Evolutionary conservation across 1,139 yeast species (phyloP), one percentile per base, ranked within the genome.

Genomic region (Pneumocystis murina): DNA sequence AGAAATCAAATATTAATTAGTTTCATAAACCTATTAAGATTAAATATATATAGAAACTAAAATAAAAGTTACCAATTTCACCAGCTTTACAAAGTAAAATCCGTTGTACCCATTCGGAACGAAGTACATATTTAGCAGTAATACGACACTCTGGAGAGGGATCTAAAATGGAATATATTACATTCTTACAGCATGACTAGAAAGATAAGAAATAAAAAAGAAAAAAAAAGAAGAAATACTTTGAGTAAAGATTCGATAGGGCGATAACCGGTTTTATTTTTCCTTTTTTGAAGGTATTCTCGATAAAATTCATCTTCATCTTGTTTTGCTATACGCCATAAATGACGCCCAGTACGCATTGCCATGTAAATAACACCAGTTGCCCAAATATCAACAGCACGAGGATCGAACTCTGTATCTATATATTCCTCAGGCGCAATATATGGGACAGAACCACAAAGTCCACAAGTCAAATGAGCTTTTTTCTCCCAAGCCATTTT

Each of bases 301-400:
- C 79, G 76, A 73, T 84, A 91, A 72, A 87, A 88, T 69, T 85
- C 94, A 73, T 92, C 97, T 63, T 84, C 88, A 61, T 78, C 80
- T 36, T 72, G 71, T 67, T 82, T 83, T 2, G 97, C 97, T 65
- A 84, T 77, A 70, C 86, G 85, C 98, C 98, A 92, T 65, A 92
- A 76, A 71, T 91, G 96, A 64, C 96, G 80, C 1, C 97, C 98
- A 0, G 96, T 88, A 71, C 97, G 80, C 97, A 92, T 91, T 10
- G 96, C 97, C 97, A 92, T 90, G 74, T 91, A 92, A 60, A 92
- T 88, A 28, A 92, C 94, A 62, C 97, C 98, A 74, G 95, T 86
- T 0, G 97, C 87, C 98, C 98, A 92, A 61, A 92, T 84, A 74
- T 92, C 97, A 12, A 90, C 94, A 20, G 92, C 83, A 61, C 97